Conservation (phyloP, 1,284 basidiomycete genomes). For the Sanghuangporus baumii region DNA sequence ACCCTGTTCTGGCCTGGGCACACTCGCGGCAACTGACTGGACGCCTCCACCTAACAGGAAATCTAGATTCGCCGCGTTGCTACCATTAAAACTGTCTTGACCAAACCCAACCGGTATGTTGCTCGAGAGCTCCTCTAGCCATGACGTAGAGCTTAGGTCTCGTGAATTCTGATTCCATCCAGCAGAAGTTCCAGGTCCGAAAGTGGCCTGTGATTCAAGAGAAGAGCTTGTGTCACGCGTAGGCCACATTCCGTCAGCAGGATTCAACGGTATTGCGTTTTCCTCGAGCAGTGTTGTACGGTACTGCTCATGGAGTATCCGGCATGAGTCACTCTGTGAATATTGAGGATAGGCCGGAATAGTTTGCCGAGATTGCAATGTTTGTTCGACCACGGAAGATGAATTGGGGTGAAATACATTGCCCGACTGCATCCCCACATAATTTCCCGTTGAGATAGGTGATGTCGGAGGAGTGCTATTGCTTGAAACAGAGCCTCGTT, state of each 20-base stretch:
- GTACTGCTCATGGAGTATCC: not conserved
- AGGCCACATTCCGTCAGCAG: not conserved
- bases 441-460: not conserved
- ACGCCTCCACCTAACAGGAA: not conserved
- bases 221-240: not conserved
- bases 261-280: not conserved
- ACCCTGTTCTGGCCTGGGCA: not conserved
- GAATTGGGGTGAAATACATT: not conserved
- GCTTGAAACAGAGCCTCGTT: not conserved
- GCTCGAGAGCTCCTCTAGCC: not conserved
- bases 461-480: not conserved
- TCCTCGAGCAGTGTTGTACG: not conserved
- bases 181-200: not conserved
- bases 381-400: too few species aligned
- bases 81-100: not conserved
- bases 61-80: not conserved
- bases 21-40: not conserved
- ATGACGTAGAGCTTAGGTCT: conserved; percentile 1
- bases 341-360: not conserved
- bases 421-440: not conserved
- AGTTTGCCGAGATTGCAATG: not conserved
- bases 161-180: not conserved
- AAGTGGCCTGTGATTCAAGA: not conserved
- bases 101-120: not conserved
- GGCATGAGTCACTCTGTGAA: not conserved